These are phyloP conservation scores for Cercophora sp. DNA, from an alignment of 495 filamentous ascomycete species.

Conservation along the genomic window DNA sequence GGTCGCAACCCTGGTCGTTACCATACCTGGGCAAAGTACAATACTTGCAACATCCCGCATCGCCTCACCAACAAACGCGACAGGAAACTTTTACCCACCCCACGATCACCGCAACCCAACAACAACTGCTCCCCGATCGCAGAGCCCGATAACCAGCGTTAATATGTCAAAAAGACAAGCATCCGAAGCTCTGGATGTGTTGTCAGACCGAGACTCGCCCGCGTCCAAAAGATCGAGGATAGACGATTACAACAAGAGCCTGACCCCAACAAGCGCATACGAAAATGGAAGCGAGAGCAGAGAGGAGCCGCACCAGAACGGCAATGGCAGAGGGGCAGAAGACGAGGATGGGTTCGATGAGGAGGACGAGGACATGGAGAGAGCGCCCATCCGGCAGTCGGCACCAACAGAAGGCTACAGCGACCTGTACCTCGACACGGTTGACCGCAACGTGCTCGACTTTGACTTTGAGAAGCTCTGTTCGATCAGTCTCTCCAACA, in stretches of 20 bases:
- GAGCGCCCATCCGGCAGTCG: slow-evolving; percentile 56
- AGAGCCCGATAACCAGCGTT: not conserved
- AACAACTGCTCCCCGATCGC: no score
- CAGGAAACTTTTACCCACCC: no score
- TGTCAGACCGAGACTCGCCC: slow-evolving; percentile 57
- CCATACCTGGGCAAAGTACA: no score
- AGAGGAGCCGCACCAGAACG: slow-evolving; percentile 18
- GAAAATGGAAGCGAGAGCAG: slow-evolving; percentile 34
- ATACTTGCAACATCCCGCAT: no score
- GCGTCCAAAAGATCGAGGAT: slow-evolving; percentile 72
- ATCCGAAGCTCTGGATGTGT: slow-evolving; percentile 68
- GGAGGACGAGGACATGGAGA: slow-evolving; percentile 46
- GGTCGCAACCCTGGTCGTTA: no score
- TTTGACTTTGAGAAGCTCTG: slow-evolving; percentile 99
- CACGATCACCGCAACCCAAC: no score
- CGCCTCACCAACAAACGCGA: no score
- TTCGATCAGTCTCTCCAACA: slow-evolving; percentile 91
- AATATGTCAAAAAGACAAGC: slow-evolving; percentile 65
- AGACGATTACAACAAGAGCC: slow-evolving; percentile 47
- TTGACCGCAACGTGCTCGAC: slow-evolving; percentile 82
- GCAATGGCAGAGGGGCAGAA: not conserved
- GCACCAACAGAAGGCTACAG: slow-evolving; percentile 85
- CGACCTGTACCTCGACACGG: slow-evolving; percentile 96
- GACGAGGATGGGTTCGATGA: slow-evolving; percentile 14
- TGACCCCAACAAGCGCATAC: slow-evolving; percentile 28